These are phyloP conservation scores for Taiozyma onychis DNA, from an alignment of 1,139 yeast species.

Conservation along the genomic window DNA sequence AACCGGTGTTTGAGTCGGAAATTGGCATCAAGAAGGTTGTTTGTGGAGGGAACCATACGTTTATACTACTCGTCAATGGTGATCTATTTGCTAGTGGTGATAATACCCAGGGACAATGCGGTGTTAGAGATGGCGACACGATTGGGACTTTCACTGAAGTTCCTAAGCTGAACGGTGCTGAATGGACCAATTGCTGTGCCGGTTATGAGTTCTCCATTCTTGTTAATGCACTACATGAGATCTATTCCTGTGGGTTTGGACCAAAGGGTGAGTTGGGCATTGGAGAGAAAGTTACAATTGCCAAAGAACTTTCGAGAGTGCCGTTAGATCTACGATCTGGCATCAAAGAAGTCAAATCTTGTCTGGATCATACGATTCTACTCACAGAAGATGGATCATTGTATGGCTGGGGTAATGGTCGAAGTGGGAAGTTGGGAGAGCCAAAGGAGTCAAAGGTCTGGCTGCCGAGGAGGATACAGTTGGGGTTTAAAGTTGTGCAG, in stretches of 20 bases:
- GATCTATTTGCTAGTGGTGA: slow-evolving; percentile 54
- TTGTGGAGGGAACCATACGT: slow-evolving; percentile 88
- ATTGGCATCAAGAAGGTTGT: slow-evolving; percentile 36
- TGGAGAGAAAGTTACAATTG: slow-evolving; percentile 28
- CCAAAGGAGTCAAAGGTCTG: slow-evolving; percentile 12
- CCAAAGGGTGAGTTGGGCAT: slow-evolving; percentile 72
- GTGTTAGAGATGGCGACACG: slow-evolving; percentile 3
- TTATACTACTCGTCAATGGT: slow-evolving; percentile 52
- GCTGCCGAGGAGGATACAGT: slow-evolving; percentile 24
- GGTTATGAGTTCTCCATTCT: slow-evolving; percentile 80
- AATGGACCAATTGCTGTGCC: slow-evolving; percentile 45
- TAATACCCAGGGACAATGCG: slow-evolving; percentile 50
- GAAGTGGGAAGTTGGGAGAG: slow-evolving; percentile 61
- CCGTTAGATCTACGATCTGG: slow-evolving; percentile 12
- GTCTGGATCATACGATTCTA: slow-evolving; percentile 54
- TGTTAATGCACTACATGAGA: slow-evolving; percentile 33
- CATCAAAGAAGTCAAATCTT: slow-evolving; percentile 34
- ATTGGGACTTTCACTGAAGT: slow-evolving; percentile 25
- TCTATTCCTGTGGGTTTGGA: slow-evolving; percentile 59
- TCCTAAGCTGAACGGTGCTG: slow-evolving; percentile 19
- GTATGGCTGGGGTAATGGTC: slow-evolving; percentile 80
- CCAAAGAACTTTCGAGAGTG: slow-evolving; percentile 16
- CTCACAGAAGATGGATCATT: slow-evolving; percentile 37
- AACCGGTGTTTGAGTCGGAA: slow-evolving; percentile 14
- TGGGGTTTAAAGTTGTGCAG: slow-evolving; percentile 11